Evolutionary conservation across 495 filamentous ascomycete species (phyloP).

Genomic region (Patellaria atrata): DNA sequence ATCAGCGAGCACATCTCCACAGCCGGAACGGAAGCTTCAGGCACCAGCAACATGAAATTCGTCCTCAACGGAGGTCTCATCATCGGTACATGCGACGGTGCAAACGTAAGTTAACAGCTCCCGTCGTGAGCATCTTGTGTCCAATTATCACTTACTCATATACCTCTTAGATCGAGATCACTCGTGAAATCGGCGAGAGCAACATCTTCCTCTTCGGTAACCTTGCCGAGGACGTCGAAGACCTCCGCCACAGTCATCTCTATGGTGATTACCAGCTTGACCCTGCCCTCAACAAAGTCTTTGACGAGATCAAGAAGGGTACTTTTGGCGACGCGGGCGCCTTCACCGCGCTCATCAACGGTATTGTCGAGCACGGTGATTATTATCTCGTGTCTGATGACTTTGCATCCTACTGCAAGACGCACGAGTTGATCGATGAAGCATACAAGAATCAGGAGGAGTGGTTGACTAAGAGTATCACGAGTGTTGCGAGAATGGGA

Average conservation of each 20-base stretch:
- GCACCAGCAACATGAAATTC: slow-evolving; percentile 92
- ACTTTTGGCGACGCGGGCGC: slow-evolving; percentile 61
- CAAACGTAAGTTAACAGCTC: slow-evolving; percentile 54
- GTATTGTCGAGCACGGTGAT: slow-evolving; percentile 83
- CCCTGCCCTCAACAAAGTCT: slow-evolving; percentile 59
- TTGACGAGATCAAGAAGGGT: slow-evolving; percentile 60
- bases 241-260: slow-evolving; percentile 79
- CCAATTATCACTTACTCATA: slow-evolving; percentile 12
- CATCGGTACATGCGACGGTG: slow-evolving; percentile 94
- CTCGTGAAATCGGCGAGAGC: slow-evolving; percentile 83
- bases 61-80: slow-evolving; percentile 93
- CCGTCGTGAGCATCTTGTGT: too few relatives aligned
- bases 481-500: slow-evolving; percentile 79
- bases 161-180: slow-evolving; percentile 71
- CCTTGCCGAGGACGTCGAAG: slow-evolving; percentile 91
- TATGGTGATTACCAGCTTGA: slow-evolving; percentile 71
- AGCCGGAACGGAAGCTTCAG: slow-evolving; percentile 71
- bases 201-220: slow-evolving; percentile 99
- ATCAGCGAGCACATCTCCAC: slow-evolving; percentile 98
- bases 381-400: slow-evolving; percentile 97
- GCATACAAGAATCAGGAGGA: slow-evolving; percentile 80
- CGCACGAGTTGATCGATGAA: slow-evolving; percentile 78
- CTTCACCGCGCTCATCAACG: slow-evolving; percentile 67
- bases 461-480: slow-evolving; percentile 83
- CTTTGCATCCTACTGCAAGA: slow-evolving; percentile 84